These are phyloP conservation scores for Cucumis cinereus DNA, from an alignment of 306 rosid species.

Conservation along the genomic window DNA sequence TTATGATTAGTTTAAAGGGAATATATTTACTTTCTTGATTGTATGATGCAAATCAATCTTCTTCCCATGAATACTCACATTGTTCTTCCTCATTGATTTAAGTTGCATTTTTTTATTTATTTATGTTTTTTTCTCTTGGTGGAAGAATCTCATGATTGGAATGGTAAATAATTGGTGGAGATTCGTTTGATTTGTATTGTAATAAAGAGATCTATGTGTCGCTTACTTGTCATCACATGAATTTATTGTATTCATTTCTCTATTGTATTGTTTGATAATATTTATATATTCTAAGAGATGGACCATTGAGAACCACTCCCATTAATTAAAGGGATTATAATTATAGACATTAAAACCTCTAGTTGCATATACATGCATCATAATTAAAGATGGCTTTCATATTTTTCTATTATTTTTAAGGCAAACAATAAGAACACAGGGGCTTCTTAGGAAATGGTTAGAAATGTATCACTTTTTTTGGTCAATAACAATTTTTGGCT, in stretches of 20 bases:
- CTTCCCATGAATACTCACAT: neutral
- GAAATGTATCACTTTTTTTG: too few relatives aligned
- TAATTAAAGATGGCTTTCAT: neutral
- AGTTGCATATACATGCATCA: slow-evolving; percentile 1
- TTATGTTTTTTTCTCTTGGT: neutral
- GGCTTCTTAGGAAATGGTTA: too few relatives aligned
- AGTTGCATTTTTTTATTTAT: neutral
- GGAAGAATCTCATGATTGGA: slow-evolving; percentile 4
- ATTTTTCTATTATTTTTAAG: neutral
- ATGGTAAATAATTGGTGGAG: neutral
- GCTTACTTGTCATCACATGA: neutral
- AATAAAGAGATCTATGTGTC: neutral
- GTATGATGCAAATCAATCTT: neutral
- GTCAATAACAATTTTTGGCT: too few relatives aligned
- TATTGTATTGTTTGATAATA: neutral
- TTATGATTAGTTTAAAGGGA: neutral
- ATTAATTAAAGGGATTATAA: neutral
- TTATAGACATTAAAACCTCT: neutral
- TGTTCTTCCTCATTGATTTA: neutral
- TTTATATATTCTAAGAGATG: neutral
- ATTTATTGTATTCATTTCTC: neutral
- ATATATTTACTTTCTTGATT: neutral
- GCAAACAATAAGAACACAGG: neutral
- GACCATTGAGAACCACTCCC: neutral
- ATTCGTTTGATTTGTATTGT: neutral